Conservation (phyloP, 306 rosid species). For the Pueraria montana region DNA sequence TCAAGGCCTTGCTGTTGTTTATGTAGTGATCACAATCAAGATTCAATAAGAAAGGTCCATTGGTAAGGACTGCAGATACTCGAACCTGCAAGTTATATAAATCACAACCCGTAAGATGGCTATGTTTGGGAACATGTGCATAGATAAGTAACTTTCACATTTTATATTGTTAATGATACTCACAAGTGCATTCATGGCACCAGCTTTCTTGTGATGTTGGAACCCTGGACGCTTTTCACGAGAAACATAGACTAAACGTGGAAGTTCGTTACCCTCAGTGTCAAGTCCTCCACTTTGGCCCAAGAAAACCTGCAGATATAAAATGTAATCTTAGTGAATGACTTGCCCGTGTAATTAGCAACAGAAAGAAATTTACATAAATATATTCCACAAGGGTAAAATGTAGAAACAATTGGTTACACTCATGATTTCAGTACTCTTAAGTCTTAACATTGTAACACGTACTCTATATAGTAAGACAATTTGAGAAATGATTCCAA, state of each 20-base stretch:
- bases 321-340: slow-evolving; percentile 26
- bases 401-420: slow-evolving; percentile 10
- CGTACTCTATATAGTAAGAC: slow-evolving; percentile 23
- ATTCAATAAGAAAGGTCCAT: slow-evolving; percentile 97
- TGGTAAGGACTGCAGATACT: slow-evolving; percentile 97
- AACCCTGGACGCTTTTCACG: slow-evolving; percentile 99
- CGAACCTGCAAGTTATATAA: slow-evolving; percentile 72
- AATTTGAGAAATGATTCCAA: slow-evolving; percentile 23
- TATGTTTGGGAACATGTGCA: background rate
- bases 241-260: slow-evolving; percentile 95
- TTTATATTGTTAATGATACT: slow-evolving; percentile 48
- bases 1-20: slow-evolving; percentile 96
- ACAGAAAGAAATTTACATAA: slow-evolving; percentile 7
- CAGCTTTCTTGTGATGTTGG: slow-evolving; percentile 99
- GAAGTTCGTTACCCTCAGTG: slow-evolving; percentile 94
- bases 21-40: slow-evolving; percentile 99
- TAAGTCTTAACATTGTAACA: background rate
- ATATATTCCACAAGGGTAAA: slow-evolving; percentile 4
- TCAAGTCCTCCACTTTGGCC: slow-evolving; percentile 99
- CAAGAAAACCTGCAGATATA: slow-evolving; percentile 81
- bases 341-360: slow-evolving; percentile 24
- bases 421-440: background rate
- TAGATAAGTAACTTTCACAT: slow-evolving; percentile 9
- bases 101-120: slow-evolving; percentile 15
- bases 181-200: slow-evolving; percentile 99